These are phyloP conservation scores for Carpinus viminea DNA, from an alignment of 306 rosid species.

Conservation along the genomic window DNA sequence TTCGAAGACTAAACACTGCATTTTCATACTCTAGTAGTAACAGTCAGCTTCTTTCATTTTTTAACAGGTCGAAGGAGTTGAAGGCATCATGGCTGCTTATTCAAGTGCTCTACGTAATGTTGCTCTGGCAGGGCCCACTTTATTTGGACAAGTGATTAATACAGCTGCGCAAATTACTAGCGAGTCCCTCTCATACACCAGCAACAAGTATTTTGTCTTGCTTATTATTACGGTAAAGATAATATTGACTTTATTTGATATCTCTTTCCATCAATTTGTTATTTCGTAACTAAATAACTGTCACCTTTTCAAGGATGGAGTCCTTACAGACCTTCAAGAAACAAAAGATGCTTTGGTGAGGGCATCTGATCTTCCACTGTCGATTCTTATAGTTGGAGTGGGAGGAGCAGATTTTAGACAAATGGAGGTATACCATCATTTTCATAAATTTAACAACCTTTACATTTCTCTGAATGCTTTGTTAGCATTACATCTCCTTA, in stretches of 20 bases:
- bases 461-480: slow-evolving; percentile 22
- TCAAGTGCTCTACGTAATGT: slow-evolving; percentile 53
- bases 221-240: slow-evolving; percentile 73
- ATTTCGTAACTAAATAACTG: background rate
- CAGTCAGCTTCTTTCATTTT: background rate
- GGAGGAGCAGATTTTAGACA: slow-evolving; percentile 73
- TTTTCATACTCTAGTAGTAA: background rate
- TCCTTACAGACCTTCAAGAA: slow-evolving; percentile 86
- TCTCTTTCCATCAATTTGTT: background rate
- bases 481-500: background rate
- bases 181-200: slow-evolving; percentile 41
- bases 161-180: slow-evolving; percentile 70
- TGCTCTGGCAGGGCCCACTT: slow-evolving; percentile 74
- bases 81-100: slow-evolving; percentile 86
- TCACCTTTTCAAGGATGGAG: slow-evolving; percentile 66
- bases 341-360: slow-evolving; percentile 71
- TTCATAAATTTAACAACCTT: background rate
- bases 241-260: background rate
- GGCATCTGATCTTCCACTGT: slow-evolving; percentile 87
- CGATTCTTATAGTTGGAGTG: slow-evolving; percentile 84
- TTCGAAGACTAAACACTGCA: too few species aligned
- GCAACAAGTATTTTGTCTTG: slow-evolving; percentile 61
- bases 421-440: slow-evolving; percentile 64
- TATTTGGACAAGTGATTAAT: slow-evolving; percentile 80
- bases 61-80: slow-evolving; percentile 72